These are phyloP conservation scores for Xanthoceras sorbifolium DNA, from an alignment of 345 rosid species.

Conservation along the genomic window DNA sequence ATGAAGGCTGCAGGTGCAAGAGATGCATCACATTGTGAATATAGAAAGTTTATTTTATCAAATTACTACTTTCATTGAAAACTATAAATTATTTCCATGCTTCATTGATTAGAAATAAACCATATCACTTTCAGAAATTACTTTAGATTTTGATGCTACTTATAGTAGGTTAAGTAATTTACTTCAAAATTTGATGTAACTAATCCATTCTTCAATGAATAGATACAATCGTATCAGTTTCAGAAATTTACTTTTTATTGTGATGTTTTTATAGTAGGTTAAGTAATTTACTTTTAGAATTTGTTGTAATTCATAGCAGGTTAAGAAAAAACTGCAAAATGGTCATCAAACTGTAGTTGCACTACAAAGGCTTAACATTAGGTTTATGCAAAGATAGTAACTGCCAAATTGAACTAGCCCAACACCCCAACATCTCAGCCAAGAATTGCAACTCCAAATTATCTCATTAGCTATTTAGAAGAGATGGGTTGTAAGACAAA, in stretches of 20 bases:
- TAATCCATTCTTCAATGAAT: background rate
- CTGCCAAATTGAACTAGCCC: background rate
- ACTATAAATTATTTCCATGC: background rate
- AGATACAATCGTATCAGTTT: background rate
- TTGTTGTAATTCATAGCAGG: background rate
- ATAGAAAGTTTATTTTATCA: background rate
- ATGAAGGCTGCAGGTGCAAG: background rate
- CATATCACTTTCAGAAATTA: background rate
- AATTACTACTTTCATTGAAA: constrained; percentile 1
- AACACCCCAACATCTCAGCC: background rate
- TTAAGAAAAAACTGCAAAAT: background rate
- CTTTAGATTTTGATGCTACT: background rate
- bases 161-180: background rate
- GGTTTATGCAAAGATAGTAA: constrained; percentile 1
- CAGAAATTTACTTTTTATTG: background rate
- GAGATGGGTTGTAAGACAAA: background rate
- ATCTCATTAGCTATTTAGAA: background rate
- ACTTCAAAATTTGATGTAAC: background rate
- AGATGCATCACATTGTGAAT: background rate
- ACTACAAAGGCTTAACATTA: background rate
- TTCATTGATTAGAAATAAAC: background rate
- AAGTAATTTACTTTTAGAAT: background rate
- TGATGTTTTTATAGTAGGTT: background rate
- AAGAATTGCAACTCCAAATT: background rate
- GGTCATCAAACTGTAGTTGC: background rate